A percentile compares a stretch with the other conserved stretches of the same genome.
Evolutionary conservation across 2,329 filamentous ascomycete genomes (phyloP).

Genomic region (Xylaria sp.): DNA sequence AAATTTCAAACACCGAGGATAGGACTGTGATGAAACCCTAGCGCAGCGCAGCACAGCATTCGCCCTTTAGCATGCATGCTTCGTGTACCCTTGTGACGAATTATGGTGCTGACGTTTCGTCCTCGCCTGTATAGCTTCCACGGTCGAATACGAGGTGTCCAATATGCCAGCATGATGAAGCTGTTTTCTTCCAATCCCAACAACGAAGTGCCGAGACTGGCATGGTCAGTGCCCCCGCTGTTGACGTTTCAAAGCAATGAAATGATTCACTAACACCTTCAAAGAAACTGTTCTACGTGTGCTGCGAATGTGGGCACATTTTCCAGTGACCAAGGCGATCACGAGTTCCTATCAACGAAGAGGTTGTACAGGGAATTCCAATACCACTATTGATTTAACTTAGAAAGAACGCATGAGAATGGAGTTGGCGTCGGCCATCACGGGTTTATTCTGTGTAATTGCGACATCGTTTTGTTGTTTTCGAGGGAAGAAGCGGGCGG

Average conservation of each 20-base stretch:
- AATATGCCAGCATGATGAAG: constrained; percentile 82
- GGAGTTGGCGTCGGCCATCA: constrained; percentile 34
- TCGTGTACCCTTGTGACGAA: constrained; percentile 36
- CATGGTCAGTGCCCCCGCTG: constrained; percentile 72
- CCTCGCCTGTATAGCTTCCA: constrained; percentile 72
- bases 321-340: constrained; percentile 58
- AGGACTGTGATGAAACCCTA: background rate
- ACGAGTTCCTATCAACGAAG: background rate
- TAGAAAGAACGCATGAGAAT: constrained; percentile 31
- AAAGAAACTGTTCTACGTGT: constrained; percentile 92
- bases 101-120: constrained; percentile 46
- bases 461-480: constrained; percentile 11
- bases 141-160: constrained; percentile 87
- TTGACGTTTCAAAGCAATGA: background rate
- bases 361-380: constrained; percentile 19
- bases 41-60: constrained; percentile 26
- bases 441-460: constrained; percentile 23
- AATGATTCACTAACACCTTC: constrained; percentile 34
- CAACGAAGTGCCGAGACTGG: constrained; percentile 96
- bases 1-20: background rate
- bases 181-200: constrained; percentile 98
- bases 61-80: constrained; percentile 36
- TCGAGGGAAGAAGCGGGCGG: constrained; percentile 3
- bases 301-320: constrained; percentile 90
- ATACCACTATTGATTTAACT: constrained; percentile 23